phyloP scores from a whole-genome alignment of 1,284 basidiomycete species.

The Puccinia sorghi region DNA sequence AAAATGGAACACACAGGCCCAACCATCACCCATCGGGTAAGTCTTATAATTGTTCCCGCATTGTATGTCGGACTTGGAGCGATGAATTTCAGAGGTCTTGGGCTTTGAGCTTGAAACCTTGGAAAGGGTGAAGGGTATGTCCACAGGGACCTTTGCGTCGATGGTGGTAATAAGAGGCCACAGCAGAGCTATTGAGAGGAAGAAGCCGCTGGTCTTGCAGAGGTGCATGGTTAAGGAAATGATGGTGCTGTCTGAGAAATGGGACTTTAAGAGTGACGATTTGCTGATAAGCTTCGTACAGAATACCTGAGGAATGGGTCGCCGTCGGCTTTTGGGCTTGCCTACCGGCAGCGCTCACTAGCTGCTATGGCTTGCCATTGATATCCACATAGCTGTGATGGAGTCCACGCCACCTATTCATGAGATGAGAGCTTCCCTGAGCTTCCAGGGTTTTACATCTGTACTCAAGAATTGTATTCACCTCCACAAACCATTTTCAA shows the following conservation, averaged over 20 bases:
- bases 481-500: no score
- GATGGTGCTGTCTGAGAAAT: neutral
- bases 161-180: neutral
- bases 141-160: neutral
- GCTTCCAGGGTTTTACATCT: no score
- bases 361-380: neutral
- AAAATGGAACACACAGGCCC: neutral
- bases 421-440: no score
- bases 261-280: no score
- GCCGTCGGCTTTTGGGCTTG: neutral
- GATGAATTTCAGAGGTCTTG: neutral
- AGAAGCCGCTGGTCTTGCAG: neutral
- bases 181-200: neutral
- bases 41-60: constrained; percentile 28
- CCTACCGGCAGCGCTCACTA: no score
- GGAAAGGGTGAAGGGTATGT: neutral
- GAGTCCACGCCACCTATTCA: neutral
- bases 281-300: no score
- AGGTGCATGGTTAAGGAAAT: neutral
- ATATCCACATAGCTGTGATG: neutral
- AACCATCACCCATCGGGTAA: constrained; percentile 5
- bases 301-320: neutral
- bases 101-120: neutral
- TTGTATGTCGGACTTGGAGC: constrained; percentile 11
- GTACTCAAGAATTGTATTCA: no score